Evolutionary conservation across 176 grass and related monocot genomes (phyloP).

Genomic region (Otatea glauca): DNA sequence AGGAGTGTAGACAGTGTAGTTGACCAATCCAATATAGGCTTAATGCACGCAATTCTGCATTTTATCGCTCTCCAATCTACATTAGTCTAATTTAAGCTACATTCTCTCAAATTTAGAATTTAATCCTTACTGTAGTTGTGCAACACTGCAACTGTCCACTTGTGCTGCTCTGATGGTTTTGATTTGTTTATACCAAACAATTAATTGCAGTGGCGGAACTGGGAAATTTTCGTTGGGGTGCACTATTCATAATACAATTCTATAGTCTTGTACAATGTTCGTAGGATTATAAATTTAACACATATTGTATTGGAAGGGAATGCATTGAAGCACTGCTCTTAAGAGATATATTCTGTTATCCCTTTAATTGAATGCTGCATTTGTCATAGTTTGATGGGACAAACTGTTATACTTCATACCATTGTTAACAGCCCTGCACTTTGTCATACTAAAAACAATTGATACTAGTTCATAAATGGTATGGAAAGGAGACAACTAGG

Average conservation of each 20-base stretch:
- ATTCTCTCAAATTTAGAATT: background rate
- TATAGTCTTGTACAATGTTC: too few relatives aligned
- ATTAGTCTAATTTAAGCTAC: slow-evolving; percentile 24
- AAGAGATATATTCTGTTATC: slow-evolving; percentile 21
- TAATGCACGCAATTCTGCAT: background rate
- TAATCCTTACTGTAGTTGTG: background rate
- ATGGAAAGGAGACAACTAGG: slow-evolving; percentile 18
- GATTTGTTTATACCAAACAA: background rate
- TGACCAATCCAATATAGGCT: slow-evolving; percentile 36
- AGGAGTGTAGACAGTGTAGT: slow-evolving; percentile 32
- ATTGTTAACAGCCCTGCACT: slow-evolving; percentile 31
- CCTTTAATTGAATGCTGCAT: background rate
- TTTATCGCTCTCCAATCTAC: background rate
- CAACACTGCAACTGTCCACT: background rate
- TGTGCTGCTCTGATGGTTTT: slow-evolving; percentile 20
- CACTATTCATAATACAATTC: too few relatives aligned
- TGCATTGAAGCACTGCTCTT: too few relatives aligned
- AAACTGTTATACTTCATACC: slow-evolving; percentile 21
- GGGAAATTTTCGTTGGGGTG: too few relatives aligned
- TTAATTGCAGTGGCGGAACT: background rate
- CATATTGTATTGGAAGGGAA: too few relatives aligned
- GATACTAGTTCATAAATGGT: background rate
- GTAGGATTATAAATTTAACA: too few relatives aligned
- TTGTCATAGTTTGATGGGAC: background rate
- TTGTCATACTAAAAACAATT: background rate